Conservation (phyloP, 352 stramenopile genomes). For the Phytophthora tentaculata region DNA sequence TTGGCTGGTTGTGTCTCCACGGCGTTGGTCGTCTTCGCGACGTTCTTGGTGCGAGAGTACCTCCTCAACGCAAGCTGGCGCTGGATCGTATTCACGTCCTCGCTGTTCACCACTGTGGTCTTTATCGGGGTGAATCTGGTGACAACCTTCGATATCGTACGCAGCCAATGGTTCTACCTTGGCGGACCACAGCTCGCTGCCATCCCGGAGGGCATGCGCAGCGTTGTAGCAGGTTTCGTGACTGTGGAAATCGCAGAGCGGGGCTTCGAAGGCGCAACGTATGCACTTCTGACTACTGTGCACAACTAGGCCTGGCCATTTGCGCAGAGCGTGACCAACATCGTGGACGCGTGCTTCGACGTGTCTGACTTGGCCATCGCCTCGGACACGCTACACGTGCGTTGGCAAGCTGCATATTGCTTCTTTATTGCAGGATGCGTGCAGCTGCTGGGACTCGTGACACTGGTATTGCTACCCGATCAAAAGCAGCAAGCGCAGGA, state of each 20-base stretch:
- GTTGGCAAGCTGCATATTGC: slow-evolving; percentile 66
- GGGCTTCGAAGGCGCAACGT: slow-evolving; percentile 72
- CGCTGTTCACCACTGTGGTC: slow-evolving; percentile 51
- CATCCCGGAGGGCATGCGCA: slow-evolving; percentile 68
- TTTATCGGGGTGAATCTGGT: slow-evolving; percentile 54
- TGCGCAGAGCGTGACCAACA: slow-evolving; percentile 57
- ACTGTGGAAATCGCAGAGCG: slow-evolving; percentile 77
- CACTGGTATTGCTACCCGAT: slow-evolving; percentile 59
- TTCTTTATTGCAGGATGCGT: slow-evolving; percentile 55
- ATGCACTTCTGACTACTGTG: slow-evolving; percentile 71
- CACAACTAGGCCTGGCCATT: slow-evolving; percentile 69
- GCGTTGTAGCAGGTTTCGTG: slow-evolving; percentile 64
- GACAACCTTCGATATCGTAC: slow-evolving; percentile 64
- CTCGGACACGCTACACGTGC: slow-evolving; percentile 59
- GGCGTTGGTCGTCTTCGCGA: slow-evolving; percentile 55
- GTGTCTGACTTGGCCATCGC: slow-evolving; percentile 68
- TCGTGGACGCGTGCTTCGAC: slow-evolving; percentile 61
- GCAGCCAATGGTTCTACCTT: slow-evolving; percentile 77
- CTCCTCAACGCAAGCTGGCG: slow-evolving; percentile 72
- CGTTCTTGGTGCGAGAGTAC: slow-evolving; percentile 62
- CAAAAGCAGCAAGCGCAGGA: slow-evolving; percentile 70
- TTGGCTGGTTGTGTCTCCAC: slow-evolving; percentile 60
- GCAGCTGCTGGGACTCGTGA: slow-evolving; percentile 54
- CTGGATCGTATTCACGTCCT: slow-evolving; percentile 53
- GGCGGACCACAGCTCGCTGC: slow-evolving; percentile 60